Base-by-base conservation (phyloP, 257 asterid genomes). In the Mitragyna speciosa region DNA sequence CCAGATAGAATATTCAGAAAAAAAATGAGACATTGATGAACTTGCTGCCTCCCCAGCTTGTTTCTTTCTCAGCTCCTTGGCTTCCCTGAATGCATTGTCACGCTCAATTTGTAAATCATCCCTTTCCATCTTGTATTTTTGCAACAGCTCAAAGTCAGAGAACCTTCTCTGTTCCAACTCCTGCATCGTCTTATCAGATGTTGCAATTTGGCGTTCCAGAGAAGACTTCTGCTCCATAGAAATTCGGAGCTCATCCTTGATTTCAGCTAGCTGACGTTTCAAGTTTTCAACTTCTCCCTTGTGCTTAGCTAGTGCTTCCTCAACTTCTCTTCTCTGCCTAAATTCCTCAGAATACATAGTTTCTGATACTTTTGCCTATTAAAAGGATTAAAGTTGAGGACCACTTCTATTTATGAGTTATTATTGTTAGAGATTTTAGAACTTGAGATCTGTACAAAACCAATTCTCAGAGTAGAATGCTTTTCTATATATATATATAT, bases 121-220 rank as follows among this genome's bases (percentile, higher is more conserved):
- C 80, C 88, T 90, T 87, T 92, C 98, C 68, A 82, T 84, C 91
- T 86, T 91, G 94, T 88, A 96, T 80, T 90, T 96, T 78, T 89
- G 89, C 89, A 96, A 73, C 76, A 94, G 87, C 70, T 91, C 97
- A 12, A 91, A 89, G 19, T 97, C 96, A 76, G 96, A 86, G 78
- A 85, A 88, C 90, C 94, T 87, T 86, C 91, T 91, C 80, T 91
- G 88, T 83, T 94, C 90, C 87, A 96, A 87, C 77, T 94, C 96
- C 82, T 94, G 89, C 19, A 87, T 89, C 79, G 74, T 75, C 83
- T 82, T 82, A 70, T 88, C 91, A 39, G 95, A 90, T 75, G 84
- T 85, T 41, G 84, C 89, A 71, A 91, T 87, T 86, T 89, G 92
- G 81, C 76, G 0, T 82, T 91, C 95, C 73, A 96, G 78, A 54